phyloP scores from a whole-genome alignment of 164 flowering plant species.

The Platanus orientalis region DNA sequence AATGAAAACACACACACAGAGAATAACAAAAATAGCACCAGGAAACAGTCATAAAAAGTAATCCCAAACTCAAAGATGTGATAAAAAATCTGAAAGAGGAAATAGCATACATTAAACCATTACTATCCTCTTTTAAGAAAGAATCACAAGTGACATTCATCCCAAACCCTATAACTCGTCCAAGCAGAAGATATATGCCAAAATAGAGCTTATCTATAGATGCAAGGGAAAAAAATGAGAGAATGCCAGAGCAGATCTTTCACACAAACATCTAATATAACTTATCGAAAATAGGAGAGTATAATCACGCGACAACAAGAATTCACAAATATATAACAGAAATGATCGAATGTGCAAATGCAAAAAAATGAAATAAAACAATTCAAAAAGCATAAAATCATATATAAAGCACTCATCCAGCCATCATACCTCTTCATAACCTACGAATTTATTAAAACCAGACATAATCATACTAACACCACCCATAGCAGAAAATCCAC shows the following conservation, averaged over 20 bases:
- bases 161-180: background rate
- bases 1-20: background rate
- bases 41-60: background rate
- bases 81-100: background rate
- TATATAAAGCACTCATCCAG: background rate
- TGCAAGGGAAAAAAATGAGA: background rate
- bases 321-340: background rate
- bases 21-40: background rate
- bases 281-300: background rate
- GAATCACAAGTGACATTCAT: background rate
- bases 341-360: background rate
- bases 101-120: background rate
- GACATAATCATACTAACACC: slow-evolving; percentile 15
- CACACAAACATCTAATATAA: background rate
- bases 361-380: background rate
- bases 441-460: slow-evolving; percentile 5
- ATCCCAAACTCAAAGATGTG: background rate
- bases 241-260: background rate
- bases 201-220: background rate
- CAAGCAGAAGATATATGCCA: background rate
- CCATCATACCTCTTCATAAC: slow-evolving; percentile 14
- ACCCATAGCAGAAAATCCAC: slow-evolving; percentile 6
- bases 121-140: background rate
- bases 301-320: background rate
- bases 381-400: too few species aligned